These are phyloP conservation scores for Cryptosporidium andersoni DNA, from an alignment of 169 alveolate genomes.

Conservation along the genomic window DNA sequence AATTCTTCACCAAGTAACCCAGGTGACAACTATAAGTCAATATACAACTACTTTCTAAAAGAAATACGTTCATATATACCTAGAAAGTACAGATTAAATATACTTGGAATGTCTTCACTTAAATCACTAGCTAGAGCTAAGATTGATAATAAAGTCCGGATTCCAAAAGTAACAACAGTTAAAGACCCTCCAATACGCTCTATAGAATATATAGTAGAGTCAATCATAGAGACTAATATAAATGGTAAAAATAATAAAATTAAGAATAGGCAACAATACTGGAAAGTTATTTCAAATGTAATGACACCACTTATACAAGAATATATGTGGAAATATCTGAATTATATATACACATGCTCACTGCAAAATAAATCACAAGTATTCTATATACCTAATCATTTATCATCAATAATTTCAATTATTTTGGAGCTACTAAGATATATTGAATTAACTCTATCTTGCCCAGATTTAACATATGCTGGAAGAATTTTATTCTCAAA, in stretches of 20 bases:
- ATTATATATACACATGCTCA: too few species aligned
- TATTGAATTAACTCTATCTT: constrained; percentile 6
- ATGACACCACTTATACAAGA: constrained; percentile 2
- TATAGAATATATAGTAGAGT: not conserved
- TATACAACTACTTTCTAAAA: too few species aligned
- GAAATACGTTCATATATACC: too few species aligned
- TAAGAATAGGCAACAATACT: not conserved
- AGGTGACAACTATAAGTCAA: too few species aligned
- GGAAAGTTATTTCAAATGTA: not conserved
- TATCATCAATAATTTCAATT: constrained; percentile 1
- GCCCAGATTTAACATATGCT: not conserved
- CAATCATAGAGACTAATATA: not conserved
- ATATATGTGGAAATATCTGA: not conserved
- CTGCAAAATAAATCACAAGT: not conserved
- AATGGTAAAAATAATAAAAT: not conserved
- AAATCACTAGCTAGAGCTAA: too few species aligned
- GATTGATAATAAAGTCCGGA: too few species aligned
- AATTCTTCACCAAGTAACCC: too few species aligned
- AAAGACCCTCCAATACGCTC: too few species aligned
- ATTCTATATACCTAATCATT: constrained; percentile 5
- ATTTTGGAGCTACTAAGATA: constrained; percentile 27
- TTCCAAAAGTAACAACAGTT: too few species aligned
- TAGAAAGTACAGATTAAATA: too few species aligned
- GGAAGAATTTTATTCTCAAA: not conserved
- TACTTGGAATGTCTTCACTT: too few species aligned